Evolutionary conservation across 768 basidiomycete species (phyloP).

Genomic region (Phaffia tasmanica): DNA sequence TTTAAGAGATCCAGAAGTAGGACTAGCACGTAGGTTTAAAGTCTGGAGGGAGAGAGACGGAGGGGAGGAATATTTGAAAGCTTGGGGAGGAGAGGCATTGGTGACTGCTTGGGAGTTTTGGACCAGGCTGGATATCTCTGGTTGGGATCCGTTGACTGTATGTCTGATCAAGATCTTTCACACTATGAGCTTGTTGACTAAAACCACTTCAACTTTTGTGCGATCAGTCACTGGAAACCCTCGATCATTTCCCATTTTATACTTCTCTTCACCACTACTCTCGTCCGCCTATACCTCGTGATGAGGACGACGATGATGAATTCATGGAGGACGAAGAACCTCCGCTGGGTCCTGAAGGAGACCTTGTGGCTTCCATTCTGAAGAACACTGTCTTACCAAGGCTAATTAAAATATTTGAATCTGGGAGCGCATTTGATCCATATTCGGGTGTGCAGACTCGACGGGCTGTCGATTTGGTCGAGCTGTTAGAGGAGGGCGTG

Average conservation of each 20-base stretch:
- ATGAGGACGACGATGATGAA: slow-evolving; percentile 35
- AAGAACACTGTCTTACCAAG: slow-evolving; percentile 70
- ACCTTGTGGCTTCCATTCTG: slow-evolving; percentile 76
- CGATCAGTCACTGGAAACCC: slow-evolving; percentile 37
- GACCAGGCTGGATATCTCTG: slow-evolving; percentile 72
- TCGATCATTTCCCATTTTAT: slow-evolving; percentile 82
- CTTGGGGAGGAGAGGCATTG: slow-evolving; percentile 78
- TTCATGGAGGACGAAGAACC: slow-evolving; percentile 41
- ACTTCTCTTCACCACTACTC: slow-evolving; percentile 66
- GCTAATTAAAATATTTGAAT: slow-evolving; percentile 58
- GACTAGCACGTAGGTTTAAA: slow-evolving; percentile 53
- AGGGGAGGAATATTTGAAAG: slow-evolving; percentile 69
- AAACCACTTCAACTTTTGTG: no score
- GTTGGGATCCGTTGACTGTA: slow-evolving; percentile 80
- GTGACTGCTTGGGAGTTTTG: slow-evolving; percentile 91
- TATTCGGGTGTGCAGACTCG: slow-evolving; percentile 58
- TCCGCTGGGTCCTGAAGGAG: slow-evolving; percentile 68
- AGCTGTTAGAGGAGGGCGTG: slow-evolving; percentile 67
- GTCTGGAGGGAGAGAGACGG: slow-evolving; percentile 62
- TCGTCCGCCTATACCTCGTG: slow-evolving; percentile 38
- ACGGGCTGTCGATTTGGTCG: slow-evolving; percentile 58
- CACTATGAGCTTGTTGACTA: not conserved
- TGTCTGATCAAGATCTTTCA: slow-evolving; percentile 28
- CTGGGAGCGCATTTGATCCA: slow-evolving; percentile 62
- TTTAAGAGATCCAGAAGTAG: slow-evolving; percentile 66